Percentiles rank a stretch among this genome's conserved stretches.
Conservation (phyloP, 106 monocot genomes). For the Platanthera guangdongensis region DNA sequence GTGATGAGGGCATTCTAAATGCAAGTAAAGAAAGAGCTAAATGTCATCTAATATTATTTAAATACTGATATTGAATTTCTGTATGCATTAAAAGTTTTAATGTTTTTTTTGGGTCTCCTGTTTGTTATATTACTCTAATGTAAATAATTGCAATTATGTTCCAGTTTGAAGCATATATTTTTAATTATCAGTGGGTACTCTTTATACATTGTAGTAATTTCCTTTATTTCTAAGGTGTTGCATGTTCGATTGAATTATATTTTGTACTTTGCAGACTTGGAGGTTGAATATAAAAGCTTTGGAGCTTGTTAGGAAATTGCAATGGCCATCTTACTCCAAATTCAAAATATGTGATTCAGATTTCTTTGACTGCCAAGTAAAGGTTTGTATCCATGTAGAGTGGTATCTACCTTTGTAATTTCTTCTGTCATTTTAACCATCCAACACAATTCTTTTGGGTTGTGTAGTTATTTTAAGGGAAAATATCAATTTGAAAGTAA, state of each 20-base stretch:
- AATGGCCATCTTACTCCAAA: constrained; percentile 48
- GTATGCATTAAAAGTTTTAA: neutral
- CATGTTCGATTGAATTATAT: neutral
- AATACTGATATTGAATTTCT: neutral
- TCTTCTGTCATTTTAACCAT: neutral
- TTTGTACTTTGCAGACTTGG: constrained; percentile 41
- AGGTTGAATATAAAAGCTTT: constrained; percentile 58
- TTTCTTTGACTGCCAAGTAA: neutral
- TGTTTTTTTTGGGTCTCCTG: neutral
- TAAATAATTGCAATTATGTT: constrained; percentile 2
- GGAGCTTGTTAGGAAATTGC: constrained; percentile 46
- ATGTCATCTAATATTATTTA: neutral
- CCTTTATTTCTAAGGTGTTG: neutral
- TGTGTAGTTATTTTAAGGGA: neutral
- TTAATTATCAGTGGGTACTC: neutral
- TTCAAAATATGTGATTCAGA: neutral
- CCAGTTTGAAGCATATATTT: neutral
- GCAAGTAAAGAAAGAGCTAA: neutral
- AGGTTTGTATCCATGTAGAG: neutral
- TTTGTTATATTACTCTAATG: neutral
- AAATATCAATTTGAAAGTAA: neutral
- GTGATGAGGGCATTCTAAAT: neutral
- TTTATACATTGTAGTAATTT: neutral
- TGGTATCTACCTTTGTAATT: neutral
- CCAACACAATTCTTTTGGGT: neutral